Conservation (phyloP, 1,284 basidiomycete species). For the Ustilago vetiveriae region DNA sequence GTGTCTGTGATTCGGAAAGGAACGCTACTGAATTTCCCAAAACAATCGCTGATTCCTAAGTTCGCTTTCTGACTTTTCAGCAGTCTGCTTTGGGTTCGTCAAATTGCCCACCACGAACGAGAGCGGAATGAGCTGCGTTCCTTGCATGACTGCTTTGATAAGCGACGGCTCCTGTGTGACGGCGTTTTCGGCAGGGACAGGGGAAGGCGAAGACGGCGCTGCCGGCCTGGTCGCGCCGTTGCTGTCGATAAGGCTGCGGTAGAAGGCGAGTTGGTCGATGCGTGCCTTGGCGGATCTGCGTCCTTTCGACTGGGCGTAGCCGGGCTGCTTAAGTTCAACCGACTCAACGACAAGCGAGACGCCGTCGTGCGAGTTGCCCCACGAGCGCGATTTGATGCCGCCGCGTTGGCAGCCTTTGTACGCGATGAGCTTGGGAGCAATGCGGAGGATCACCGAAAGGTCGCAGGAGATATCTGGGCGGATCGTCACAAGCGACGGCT, state of each 20-base stretch:
- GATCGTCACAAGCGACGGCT: neutral
- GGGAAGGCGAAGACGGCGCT: neutral
- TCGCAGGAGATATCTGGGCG: slow-evolving; percentile 51
- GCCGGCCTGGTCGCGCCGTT: neutral
- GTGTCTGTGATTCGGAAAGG: no score
- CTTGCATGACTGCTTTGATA: slow-evolving; percentile 2
- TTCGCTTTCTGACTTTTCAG: neutral
- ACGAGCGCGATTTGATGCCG: slow-evolving; percentile 70
- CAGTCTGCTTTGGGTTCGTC: slow-evolving; percentile 6
- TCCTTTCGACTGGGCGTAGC: slow-evolving; percentile 50
- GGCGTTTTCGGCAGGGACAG: neutral
- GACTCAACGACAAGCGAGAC: slow-evolving; percentile 71
- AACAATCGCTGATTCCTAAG: slow-evolving; percentile 14
- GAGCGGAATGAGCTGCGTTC: slow-evolving; percentile 17
- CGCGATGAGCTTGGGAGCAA: slow-evolving; percentile 70
- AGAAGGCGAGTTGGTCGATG: slow-evolving; percentile 44
- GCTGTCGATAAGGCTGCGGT: slow-evolving; percentile 5
- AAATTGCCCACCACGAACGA: slow-evolving; percentile 2
- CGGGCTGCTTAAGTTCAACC: slow-evolving; percentile 67
- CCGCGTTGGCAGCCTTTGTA: slow-evolving; percentile 71
- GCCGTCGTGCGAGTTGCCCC: slow-evolving; percentile 73
- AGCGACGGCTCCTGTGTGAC: neutral
- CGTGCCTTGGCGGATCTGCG: slow-evolving; percentile 45
- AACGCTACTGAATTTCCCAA: slow-evolving; percentile 25
- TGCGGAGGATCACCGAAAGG: slow-evolving; percentile 69